Evolutionary conservation across 2,329 filamentous ascomycete genomes (phyloP).

Genomic region (Neurospora sp.): DNA sequence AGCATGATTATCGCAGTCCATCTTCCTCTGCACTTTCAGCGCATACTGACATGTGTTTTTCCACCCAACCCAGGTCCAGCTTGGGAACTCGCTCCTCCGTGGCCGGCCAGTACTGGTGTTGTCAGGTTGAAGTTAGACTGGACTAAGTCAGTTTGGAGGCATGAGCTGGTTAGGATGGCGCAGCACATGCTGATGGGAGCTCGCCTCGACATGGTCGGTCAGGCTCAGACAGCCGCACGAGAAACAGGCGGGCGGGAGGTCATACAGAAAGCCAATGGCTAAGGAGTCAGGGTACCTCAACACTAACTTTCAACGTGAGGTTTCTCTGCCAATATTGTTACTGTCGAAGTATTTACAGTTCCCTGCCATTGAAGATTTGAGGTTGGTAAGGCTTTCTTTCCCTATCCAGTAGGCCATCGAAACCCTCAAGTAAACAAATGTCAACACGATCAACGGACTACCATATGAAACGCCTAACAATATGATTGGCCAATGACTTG

Average conservation of each 20-base stretch:
- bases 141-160: background rate
- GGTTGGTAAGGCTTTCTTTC: background rate
- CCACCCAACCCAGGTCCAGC: background rate
- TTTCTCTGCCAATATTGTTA: fast-evolving
- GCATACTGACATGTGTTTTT: background rate
- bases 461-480: background rate
- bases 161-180: background rate
- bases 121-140: background rate
- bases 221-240: background rate
- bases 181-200: background rate
- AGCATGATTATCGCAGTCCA: too few relatives aligned
- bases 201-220: background rate
- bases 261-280: background rate
- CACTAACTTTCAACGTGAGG: background rate
- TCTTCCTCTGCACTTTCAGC: background rate
- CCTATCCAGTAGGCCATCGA: background rate
- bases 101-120: background rate
- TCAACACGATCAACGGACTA: background rate
- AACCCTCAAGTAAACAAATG: background rate
- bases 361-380: background rate
- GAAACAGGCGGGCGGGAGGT: background rate
- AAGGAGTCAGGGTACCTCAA: background rate
- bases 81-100: background rate
- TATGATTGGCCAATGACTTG: background rate
- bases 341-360: background rate